phyloP scores from a whole-genome alignment of 2,329 filamentous ascomycete species.

The Boeremia lycopersici region DNA sequence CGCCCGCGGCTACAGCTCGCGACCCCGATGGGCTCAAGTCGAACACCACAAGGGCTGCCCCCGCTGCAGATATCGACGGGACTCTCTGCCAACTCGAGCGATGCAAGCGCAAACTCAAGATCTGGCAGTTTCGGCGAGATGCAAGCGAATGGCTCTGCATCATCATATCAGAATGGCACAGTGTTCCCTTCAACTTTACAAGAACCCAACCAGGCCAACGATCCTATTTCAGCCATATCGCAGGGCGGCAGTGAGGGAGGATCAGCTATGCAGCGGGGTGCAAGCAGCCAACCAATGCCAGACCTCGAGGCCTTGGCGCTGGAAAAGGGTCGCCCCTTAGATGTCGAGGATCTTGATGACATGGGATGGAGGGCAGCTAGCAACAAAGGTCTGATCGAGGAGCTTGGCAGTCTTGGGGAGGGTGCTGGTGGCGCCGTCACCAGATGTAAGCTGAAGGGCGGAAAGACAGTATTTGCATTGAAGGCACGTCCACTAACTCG shows the following conservation, averaged over 20 bases:
- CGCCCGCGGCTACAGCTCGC: constrained; percentile 80
- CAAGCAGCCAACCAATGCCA: constrained; percentile 76
- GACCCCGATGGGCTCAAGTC: constrained; percentile 85
- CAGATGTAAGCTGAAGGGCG: constrained; percentile 83
- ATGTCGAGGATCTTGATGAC: constrained; percentile 94
- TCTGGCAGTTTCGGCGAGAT: constrained; percentile 86
- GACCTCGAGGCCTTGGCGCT: constrained; percentile 80
- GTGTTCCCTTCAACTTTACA: constrained; percentile 74
- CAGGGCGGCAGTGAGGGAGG: constrained; percentile 75
- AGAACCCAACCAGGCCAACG: constrained; percentile 68
- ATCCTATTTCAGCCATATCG: constrained; percentile 88
- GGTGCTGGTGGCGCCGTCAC: constrained; percentile 96
- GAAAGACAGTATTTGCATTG: constrained; percentile 92
- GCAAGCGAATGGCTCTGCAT: constrained; percentile 82
- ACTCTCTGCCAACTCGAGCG: constrained; percentile 74
- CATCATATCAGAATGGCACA: constrained; percentile 75
- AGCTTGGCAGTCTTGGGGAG: constrained; percentile 89
- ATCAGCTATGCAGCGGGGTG: constrained; percentile 76
- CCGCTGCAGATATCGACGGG: constrained; percentile 60
- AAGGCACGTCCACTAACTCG: constrained; percentile 67
- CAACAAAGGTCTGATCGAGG: constrained; percentile 82
- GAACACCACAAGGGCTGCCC: constrained; percentile 68
- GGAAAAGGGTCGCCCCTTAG: constrained; percentile 80
- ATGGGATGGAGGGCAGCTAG: constrained; percentile 95
- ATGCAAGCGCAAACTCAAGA: constrained; percentile 80